Conservation (phyloP, 2,329 filamentous ascomycete species). For the Lasiodiplodia gonubiensis region DNA sequence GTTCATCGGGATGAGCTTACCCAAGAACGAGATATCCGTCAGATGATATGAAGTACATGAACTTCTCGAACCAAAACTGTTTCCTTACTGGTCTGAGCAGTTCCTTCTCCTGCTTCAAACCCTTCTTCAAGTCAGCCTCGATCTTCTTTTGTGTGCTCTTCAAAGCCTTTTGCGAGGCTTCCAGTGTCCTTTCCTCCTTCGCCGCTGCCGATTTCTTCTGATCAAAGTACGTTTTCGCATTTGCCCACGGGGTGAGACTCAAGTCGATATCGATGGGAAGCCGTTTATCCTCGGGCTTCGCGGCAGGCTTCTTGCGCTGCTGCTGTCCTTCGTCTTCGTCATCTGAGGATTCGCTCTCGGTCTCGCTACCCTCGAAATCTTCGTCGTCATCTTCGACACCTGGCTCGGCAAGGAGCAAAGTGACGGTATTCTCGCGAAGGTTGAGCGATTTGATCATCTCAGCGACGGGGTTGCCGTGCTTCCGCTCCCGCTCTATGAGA, state of each 20-base stretch:
- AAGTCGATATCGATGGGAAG: slow-evolving; percentile 86
- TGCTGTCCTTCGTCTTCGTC: slow-evolving; percentile 54
- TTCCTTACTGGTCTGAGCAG: slow-evolving; percentile 81
- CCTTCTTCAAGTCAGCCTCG: slow-evolving; percentile 80
- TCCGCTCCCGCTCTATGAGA: slow-evolving; percentile 86
- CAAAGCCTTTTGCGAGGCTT: slow-evolving; percentile 80
- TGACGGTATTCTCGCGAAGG: slow-evolving; percentile 86
- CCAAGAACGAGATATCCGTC: slow-evolving; percentile 93
- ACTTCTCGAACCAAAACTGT: slow-evolving; percentile 97
- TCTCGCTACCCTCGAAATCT: slow-evolving; percentile 66
- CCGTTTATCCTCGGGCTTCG: slow-evolving; percentile 46
- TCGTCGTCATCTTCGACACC: slow-evolving; percentile 68
- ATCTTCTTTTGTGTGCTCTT: slow-evolving; percentile 93
- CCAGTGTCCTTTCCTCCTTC: slow-evolving; percentile 85
- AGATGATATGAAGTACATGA: slow-evolving; percentile 91
- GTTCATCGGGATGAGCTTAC: background rate
- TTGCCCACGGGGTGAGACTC: slow-evolving; percentile 80
- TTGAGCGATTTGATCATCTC: slow-evolving; percentile 84
- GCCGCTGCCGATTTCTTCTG: slow-evolving; percentile 82
- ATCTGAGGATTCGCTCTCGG: slow-evolving; percentile 42
- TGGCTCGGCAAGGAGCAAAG: slow-evolving; percentile 76
- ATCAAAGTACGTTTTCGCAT: slow-evolving; percentile 90
- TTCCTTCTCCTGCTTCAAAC: slow-evolving; percentile 89
- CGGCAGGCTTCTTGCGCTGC: slow-evolving; percentile 30
- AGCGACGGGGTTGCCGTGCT: slow-evolving; percentile 80